These are phyloP conservation scores for Colletotrichum simmondsii DNA, from an alignment of 2,329 filamentous ascomycete genomes.

Conservation along the genomic window DNA sequence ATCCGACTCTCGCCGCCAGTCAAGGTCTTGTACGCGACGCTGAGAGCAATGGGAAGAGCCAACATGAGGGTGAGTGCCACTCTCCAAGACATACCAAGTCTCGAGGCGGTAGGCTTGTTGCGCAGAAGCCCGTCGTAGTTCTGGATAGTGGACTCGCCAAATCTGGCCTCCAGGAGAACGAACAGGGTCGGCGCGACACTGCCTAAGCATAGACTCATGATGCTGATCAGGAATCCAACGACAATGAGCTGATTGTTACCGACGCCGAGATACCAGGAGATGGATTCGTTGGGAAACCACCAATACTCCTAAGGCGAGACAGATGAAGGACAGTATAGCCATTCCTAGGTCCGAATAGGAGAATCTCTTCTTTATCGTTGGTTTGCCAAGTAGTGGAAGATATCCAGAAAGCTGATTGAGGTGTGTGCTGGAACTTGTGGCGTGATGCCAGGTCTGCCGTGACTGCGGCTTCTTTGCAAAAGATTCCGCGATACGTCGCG, in stretches of 20 bases:
- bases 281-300: neutral
- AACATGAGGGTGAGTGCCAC: neutral
- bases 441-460: no score
- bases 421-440: neutral
- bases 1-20: neutral
- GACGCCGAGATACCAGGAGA: neutral
- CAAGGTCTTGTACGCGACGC: neutral
- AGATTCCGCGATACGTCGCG: no score
- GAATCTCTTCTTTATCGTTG: neutral
- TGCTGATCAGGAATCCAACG: neutral
- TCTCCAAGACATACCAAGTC: neutral
- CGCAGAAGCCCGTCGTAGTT: neutral
- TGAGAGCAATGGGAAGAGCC: neutral
- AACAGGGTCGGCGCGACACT: neutral
- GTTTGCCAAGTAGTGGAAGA: neutral
- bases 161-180: neutral
- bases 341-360: neutral
- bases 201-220: neutral
- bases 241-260: neutral
- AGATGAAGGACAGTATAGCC: neutral
- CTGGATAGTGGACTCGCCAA: neutral
- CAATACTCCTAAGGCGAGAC: neutral
- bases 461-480: no score
- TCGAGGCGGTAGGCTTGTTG: neutral
- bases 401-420: neutral